phyloP scores from a whole-genome alignment of 2,329 filamentous ascomycete species.

The Talaromyces marneffei region DNA sequence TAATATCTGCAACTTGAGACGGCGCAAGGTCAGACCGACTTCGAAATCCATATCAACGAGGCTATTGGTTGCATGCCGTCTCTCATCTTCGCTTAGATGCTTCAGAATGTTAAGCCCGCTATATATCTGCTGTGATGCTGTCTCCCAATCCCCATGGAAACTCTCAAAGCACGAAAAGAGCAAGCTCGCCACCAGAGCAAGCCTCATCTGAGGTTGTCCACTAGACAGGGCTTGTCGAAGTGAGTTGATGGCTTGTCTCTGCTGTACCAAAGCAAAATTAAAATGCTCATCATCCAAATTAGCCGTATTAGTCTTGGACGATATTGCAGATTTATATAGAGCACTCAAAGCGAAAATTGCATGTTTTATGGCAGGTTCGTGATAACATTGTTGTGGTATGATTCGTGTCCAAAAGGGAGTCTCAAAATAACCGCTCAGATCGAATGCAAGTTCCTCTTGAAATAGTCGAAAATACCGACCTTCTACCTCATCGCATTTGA shows the following conservation, averaged over 20 bases:
- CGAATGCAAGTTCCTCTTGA: background rate
- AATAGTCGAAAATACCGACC: background rate
- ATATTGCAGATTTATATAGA: background rate
- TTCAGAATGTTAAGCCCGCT: background rate
- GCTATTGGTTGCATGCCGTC: background rate
- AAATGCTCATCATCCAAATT: background rate
- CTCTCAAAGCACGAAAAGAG: constrained; percentile 1
- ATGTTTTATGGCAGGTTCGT: background rate
- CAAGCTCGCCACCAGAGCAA: background rate
- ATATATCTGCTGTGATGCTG: background rate
- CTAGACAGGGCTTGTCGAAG: background rate
- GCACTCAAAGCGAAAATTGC: background rate
- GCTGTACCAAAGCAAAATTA: background rate
- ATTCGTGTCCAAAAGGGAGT: background rate
- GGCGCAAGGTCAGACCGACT: background rate
- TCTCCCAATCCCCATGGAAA: background rate
- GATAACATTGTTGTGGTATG: background rate
- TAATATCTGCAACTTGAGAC: background rate
- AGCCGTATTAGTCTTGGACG: background rate
- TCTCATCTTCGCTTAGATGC: background rate
- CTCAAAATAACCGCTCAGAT: background rate
- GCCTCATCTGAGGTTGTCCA: background rate
- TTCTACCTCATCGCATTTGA: background rate
- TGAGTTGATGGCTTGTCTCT: background rate
- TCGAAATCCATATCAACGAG: background rate